Conservation (phyloP, 306 rosid genomes). For the Glycine tomentella region DNA sequence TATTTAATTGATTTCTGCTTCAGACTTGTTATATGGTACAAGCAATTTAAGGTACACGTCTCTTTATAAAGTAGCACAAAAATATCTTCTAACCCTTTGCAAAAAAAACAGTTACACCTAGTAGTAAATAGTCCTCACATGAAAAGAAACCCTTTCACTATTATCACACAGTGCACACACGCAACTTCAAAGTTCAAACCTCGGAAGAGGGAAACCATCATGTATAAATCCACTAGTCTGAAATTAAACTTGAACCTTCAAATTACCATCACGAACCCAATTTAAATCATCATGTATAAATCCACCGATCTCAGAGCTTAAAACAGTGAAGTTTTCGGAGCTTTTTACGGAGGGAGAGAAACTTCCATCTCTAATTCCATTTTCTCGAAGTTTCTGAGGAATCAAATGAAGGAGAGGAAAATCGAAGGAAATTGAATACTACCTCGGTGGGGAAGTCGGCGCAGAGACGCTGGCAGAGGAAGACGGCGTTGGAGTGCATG, state of each 20-base stretch:
- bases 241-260: not conserved
- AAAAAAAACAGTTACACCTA: not conserved
- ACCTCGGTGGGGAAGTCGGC: conserved; percentile 75
- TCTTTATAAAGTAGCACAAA: conserved; percentile 11
- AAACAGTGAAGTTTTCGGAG: not conserved
- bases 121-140: conserved; percentile 20
- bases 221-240: not conserved
- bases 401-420: not conserved
- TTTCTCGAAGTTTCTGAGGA: conserved; percentile 15
- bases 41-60: conserved; percentile 11
- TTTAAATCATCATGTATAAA: not conserved
- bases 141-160: conserved; percentile 14
- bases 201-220: conserved; percentile 4
- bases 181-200: conserved; percentile 12
- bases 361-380: not conserved
- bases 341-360: not conserved
- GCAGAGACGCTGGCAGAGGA: conserved; percentile 91
- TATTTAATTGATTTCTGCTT: not conserved
- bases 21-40: not conserved
- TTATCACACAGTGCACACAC: not conserved
- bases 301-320: conserved; percentile 47
- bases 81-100: not conserved
- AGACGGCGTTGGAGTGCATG: conserved; percentile 84
- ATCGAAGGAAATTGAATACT: not conserved
- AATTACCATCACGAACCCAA: conserved; percentile 34